phyloP scores from a whole-genome alignment of 2,329 filamentous ascomycete species.

The Tolypocladium inflatum region DNA sequence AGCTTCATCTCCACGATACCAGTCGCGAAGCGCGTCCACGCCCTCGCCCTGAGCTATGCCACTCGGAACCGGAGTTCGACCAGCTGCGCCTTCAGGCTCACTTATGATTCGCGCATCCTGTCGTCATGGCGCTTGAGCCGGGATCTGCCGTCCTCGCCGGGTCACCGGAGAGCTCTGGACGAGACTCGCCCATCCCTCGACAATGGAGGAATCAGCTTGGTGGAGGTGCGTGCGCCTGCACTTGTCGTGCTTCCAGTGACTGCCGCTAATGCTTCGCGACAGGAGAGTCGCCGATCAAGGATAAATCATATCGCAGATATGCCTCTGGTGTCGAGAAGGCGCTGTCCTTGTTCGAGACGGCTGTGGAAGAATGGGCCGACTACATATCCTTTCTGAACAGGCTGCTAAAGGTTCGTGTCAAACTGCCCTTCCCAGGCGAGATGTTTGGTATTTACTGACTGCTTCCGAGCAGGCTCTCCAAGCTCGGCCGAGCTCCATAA shows the following conservation, averaged over 20 bases:
- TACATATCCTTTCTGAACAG: slow-evolving; percentile 95
- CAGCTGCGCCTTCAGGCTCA: slow-evolving; percentile 1
- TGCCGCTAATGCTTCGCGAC: slow-evolving; percentile 1
- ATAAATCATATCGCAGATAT: slow-evolving; percentile 77
- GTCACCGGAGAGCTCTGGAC: slow-evolving; percentile 78
- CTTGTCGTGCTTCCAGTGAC: slow-evolving; percentile 1
- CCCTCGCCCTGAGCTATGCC: slow-evolving; percentile 1
- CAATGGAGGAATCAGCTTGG: slow-evolving; percentile 71
- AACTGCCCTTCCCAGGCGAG: too few species aligned
- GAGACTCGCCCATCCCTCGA: slow-evolving; percentile 63
- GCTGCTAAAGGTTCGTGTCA: slow-evolving; percentile 63
- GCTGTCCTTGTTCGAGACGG: slow-evolving; percentile 81
- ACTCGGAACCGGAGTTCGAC: neutral
- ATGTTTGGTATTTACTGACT: slow-evolving; percentile 1
- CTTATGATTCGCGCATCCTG: slow-evolving; percentile 14
- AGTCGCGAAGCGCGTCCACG: neutral
- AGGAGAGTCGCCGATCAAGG: slow-evolving; percentile 49
- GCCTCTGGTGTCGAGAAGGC: slow-evolving; percentile 79
- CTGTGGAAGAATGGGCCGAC: slow-evolving; percentile 96
- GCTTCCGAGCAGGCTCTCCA: slow-evolving; percentile 61
- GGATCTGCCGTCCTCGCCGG: slow-evolving; percentile 45
- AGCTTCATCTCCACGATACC: neutral
- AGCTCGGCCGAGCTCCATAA: slow-evolving; percentile 64
- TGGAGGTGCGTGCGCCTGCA: slow-evolving; percentile 49
- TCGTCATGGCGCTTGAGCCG: slow-evolving; percentile 54